phyloP scores from a whole-genome alignment of 805 yeast genomes.

The Sugiyamaella lignohabitans region DNA sequence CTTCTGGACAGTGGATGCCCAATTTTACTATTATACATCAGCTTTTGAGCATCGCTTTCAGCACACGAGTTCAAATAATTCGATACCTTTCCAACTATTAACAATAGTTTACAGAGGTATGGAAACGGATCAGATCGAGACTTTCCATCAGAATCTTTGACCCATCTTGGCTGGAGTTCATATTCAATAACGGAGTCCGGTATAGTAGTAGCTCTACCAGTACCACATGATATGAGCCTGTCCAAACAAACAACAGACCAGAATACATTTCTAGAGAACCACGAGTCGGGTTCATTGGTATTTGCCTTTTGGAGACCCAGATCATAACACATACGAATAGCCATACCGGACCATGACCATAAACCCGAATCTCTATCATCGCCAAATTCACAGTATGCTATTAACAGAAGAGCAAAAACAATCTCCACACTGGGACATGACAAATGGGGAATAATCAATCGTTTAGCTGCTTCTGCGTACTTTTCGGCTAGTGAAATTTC shows the following conservation, averaged over 20 bases:
- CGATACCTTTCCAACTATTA: slow-evolving; percentile 24
- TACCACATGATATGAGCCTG: slow-evolving; percentile 25
- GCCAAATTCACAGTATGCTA: slow-evolving; percentile 27
- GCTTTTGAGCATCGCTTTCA: slow-evolving; percentile 12
- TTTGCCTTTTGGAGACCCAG: slow-evolving; percentile 25
- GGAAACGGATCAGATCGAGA: slow-evolving; percentile 24
- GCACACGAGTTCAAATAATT: slow-evolving; percentile 22
- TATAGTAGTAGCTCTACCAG: slow-evolving; percentile 24
- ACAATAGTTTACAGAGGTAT: slow-evolving; percentile 21
- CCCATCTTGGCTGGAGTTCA: slow-evolving; percentile 9
- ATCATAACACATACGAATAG: slow-evolving; percentile 28
- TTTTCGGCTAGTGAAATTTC: slow-evolving; percentile 18
- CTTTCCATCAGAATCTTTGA: slow-evolving; percentile 9
- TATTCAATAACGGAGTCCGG: slow-evolving; percentile 22
- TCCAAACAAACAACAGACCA: slow-evolving; percentile 27
- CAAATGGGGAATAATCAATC: slow-evolving; percentile 23
- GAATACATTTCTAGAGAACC: slow-evolving; percentile 20
- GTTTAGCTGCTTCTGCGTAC: slow-evolving; percentile 25
- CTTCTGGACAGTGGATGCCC: too few relatives aligned
- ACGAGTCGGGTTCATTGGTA: slow-evolving; percentile 12
- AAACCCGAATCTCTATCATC: slow-evolving; percentile 27
- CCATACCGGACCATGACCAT: slow-evolving; percentile 29
- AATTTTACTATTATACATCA: too few relatives aligned
- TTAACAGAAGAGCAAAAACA: slow-evolving; percentile 23
- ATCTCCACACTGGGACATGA: slow-evolving; percentile 25